These are phyloP conservation scores for Neoscytalidium dimidiatum DNA, from an alignment of 2,329 filamentous ascomycete species.

Conservation along the genomic window DNA sequence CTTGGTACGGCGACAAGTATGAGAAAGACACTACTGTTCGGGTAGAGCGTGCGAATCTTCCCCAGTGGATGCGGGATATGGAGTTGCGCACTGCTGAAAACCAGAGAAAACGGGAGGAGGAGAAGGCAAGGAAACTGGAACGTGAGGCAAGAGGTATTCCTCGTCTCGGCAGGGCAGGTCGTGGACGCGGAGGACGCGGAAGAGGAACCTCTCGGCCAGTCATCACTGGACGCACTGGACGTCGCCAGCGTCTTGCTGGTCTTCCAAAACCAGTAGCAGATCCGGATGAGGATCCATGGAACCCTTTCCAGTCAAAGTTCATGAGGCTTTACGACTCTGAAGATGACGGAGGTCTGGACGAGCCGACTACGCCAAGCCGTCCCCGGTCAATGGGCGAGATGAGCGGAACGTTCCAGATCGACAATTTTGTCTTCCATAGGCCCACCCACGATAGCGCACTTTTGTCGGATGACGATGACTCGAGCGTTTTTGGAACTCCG, in stretches of 20 bases:
- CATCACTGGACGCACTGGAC: constrained; percentile 15
- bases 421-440: constrained; percentile 15
- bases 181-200: constrained; percentile 4
- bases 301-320: constrained; percentile 3
- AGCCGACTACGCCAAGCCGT: neutral
- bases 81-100: constrained; percentile 13
- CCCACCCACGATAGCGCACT: constrained; percentile 1
- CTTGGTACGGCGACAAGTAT: constrained; percentile 19
- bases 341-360: neutral
- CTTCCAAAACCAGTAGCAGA: constrained; percentile 6
- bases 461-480: neutral
- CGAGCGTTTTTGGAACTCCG: constrained; percentile 1
- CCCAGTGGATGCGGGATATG: constrained; percentile 17
- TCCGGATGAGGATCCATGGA: constrained; percentile 5
- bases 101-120: constrained; percentile 18
- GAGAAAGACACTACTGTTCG: constrained; percentile 33
- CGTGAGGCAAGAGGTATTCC: neutral
- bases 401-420: neutral
- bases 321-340: neutral
- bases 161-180: neutral
- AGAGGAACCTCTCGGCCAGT: constrained; percentile 1
- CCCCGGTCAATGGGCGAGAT: neutral
- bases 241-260: constrained; percentile 9
- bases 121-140: neutral
- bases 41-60: constrained; percentile 22